phyloP scores from a whole-genome alignment of 305 asterid genomes.

The Ilex paraguariensis region DNA sequence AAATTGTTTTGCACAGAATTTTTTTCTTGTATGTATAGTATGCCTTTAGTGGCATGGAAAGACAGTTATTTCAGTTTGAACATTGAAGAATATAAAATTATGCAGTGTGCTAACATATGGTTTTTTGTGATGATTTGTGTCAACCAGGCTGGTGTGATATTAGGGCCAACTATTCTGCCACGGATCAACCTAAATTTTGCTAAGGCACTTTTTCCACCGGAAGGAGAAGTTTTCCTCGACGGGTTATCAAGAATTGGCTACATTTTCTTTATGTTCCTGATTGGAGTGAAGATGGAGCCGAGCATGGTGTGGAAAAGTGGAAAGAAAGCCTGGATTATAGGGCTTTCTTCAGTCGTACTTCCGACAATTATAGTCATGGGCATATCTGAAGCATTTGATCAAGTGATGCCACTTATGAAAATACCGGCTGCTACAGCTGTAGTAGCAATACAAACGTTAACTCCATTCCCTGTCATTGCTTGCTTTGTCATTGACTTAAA shows the following conservation, averaged over 20 bases:
- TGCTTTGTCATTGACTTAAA: conserved; percentile 32
- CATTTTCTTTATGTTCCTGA: not conserved
- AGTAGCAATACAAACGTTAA: not conserved
- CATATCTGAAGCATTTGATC: no score
- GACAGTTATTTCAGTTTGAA: not conserved
- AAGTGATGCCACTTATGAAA: no score
- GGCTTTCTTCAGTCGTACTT: not conserved
- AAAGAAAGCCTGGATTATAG: not conserved
- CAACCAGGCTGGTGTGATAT: no score
- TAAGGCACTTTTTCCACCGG: no score
- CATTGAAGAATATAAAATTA: not conserved
- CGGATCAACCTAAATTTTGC: no score
- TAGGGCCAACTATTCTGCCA: no score
- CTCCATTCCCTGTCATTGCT: conserved; percentile 26
- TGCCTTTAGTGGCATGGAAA: not conserved
- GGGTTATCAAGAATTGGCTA: not conserved
- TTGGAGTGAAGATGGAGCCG: not conserved
- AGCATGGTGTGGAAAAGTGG: not conserved
- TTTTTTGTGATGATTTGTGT: not conserved
- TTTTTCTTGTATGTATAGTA: not conserved
- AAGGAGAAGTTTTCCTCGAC: no score
- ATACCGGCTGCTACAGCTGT: not conserved
- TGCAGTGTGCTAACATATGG: not conserved
- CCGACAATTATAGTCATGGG: not conserved
- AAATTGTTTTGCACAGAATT: no score